Evolutionary conservation across 176 grass and related monocot genomes (phyloP).

Genomic region (Avena atlantica): DNA sequence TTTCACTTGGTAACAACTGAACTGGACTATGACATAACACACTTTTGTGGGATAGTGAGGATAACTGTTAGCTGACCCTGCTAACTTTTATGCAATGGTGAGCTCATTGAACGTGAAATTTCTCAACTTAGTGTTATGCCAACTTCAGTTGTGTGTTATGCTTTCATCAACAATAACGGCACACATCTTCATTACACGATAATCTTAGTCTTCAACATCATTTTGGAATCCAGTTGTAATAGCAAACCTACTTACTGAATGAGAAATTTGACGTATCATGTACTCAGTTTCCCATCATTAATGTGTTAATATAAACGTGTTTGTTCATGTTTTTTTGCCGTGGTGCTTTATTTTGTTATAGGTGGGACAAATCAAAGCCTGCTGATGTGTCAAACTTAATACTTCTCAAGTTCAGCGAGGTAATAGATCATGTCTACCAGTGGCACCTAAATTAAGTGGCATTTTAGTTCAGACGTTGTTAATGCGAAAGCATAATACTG

Average conservation of each 20-base stretch:
- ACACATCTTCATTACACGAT: neutral
- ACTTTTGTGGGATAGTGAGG: neutral
- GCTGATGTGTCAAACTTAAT: conserved; percentile 81
- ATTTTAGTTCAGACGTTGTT: conserved; percentile 16
- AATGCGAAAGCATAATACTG: neutral
- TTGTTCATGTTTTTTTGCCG: neutral
- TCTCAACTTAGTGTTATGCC: neutral
- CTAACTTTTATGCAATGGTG: neutral
- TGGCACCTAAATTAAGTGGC: neutral
- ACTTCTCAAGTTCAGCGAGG: conserved; percentile 95
- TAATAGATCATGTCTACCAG: conserved; percentile 36
- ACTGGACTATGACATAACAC: neutral
- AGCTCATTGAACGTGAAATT: neutral
- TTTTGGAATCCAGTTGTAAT: neutral
- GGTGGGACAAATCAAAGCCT: conserved; percentile 93
- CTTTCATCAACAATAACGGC: neutral
- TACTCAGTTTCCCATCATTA: conserved; percentile 1
- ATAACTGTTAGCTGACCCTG: neutral
- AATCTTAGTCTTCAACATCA: neutral
- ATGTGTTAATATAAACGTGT: neutral
- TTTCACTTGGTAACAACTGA: neutral
- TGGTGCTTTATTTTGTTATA: conserved; percentile 45
- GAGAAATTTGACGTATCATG: neutral
- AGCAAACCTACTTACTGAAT: neutral
- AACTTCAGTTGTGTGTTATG: conserved; percentile 1